Conservation (phyloP, 139 green algal species). For the Raphidocelis subcapitata region DNA sequence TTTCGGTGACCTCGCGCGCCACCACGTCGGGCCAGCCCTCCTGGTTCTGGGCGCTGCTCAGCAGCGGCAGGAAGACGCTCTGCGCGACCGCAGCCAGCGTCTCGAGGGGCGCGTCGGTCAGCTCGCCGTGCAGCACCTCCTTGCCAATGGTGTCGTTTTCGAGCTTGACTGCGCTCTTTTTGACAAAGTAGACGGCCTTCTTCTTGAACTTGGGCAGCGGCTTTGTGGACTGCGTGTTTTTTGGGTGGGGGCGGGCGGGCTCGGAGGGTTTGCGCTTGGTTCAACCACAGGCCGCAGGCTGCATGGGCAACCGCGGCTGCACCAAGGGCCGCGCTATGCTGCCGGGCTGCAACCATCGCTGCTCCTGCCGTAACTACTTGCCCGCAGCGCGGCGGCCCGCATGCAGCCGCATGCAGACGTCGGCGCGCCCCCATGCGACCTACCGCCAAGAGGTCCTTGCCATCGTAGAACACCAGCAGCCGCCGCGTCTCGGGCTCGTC, state of each 20-base stretch:
- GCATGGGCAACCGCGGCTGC: too few species aligned
- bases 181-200: slow-evolving; percentile 87
- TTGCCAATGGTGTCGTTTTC: slow-evolving; percentile 69
- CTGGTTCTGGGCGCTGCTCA: slow-evolving; percentile 76
- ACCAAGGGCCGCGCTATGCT: too few species aligned
- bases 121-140: slow-evolving; percentile 70
- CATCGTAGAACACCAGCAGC: slow-evolving; percentile 65
- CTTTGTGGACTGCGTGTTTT: slow-evolving; percentile 67
- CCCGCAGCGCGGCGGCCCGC: too few species aligned
- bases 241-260: too few species aligned
- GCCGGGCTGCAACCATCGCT: too few species aligned
- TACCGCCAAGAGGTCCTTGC: slow-evolving; percentile 71
- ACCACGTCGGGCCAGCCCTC: slow-evolving; percentile 84
- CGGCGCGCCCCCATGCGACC: not conserved
- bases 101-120: slow-evolving; percentile 76
- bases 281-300: not conserved
- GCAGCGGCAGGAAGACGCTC: slow-evolving; percentile 85
- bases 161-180: slow-evolving; percentile 54
- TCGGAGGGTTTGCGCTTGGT: not conserved
- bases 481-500: slow-evolving; percentile 45
- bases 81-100: slow-evolving; percentile 67
- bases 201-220: slow-evolving; percentile 72
- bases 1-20: slow-evolving; percentile 80
- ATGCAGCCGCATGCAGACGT: too few species aligned
- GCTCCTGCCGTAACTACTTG: too few species aligned